phyloP scores from a whole-genome alignment of 2,329 filamentous ascomycete genomes.

The Biscogniauxia marginata region DNA sequence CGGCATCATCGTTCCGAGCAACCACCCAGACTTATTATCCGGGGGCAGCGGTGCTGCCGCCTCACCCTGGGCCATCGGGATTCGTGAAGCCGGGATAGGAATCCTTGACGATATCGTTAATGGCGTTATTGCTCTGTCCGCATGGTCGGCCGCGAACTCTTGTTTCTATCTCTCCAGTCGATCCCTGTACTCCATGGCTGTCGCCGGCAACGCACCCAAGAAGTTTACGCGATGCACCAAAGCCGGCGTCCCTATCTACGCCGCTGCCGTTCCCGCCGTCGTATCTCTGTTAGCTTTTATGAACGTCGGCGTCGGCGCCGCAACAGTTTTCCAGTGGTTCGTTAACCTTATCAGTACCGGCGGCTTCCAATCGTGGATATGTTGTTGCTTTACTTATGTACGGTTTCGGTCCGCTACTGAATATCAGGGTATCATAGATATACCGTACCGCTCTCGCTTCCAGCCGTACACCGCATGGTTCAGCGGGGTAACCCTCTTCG shows the following conservation, averaged over 20 bases:
- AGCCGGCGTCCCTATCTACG: constrained; percentile 40
- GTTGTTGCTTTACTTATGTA: constrained; percentile 53
- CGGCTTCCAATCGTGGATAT: constrained; percentile 53
- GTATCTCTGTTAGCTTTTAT: constrained; percentile 62
- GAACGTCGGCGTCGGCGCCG: constrained; percentile 55
- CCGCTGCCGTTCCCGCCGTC: constrained; percentile 38
- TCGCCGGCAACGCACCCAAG: constrained; percentile 47
- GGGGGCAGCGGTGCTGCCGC: constrained; percentile 35
- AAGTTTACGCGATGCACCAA: constrained; percentile 46
- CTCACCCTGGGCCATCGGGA: constrained; percentile 54
- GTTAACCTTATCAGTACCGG: constrained; percentile 52
- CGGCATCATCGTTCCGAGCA: constrained; percentile 35
- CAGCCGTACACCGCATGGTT: constrained; percentile 56
- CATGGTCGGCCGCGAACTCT: constrained; percentile 43
- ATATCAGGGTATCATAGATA: constrained; percentile 40
- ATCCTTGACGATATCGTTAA: constrained; percentile 39
- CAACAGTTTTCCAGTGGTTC: constrained; percentile 61
- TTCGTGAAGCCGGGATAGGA: constrained; percentile 42
- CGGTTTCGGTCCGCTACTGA: constrained; percentile 52
- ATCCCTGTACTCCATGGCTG: constrained; percentile 48
- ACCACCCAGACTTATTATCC: constrained; percentile 18
- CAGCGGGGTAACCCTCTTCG: constrained; percentile 42
- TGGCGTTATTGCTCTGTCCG: constrained; percentile 38
- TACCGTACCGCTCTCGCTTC: constrained; percentile 51
- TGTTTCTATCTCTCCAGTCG: constrained; percentile 47